These are phyloP conservation scores for Stagonosporopsis chrysanthemi DNA, from an alignment of 2,329 filamentous ascomycete genomes.

Conservation along the genomic window DNA sequence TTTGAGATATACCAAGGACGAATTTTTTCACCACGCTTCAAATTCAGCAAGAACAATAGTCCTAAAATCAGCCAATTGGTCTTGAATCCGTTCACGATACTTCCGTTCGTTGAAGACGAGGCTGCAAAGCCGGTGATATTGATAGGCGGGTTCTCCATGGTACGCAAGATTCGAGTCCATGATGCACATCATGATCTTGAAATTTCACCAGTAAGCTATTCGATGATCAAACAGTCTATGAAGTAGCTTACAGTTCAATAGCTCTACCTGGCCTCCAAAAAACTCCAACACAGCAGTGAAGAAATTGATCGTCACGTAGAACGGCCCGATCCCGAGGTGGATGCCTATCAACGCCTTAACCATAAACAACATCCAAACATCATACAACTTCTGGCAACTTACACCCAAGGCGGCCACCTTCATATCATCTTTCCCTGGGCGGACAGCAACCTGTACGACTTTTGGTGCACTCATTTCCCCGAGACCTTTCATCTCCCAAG, in stretches of 20 bases:
- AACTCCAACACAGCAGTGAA: background rate
- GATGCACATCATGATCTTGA: background rate
- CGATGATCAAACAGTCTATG: too few species aligned
- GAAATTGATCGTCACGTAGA: background rate
- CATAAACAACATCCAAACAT: slow-evolving; percentile 2
- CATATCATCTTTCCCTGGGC: slow-evolving; percentile 24
- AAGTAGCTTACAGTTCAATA: background rate
- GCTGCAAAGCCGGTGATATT: background rate
- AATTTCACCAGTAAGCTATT: background rate
- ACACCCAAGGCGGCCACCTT: background rate
- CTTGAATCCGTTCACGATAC: background rate
- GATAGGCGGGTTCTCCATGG: background rate
- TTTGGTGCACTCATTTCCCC: background rate
- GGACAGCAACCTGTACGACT: slow-evolving; percentile 5
- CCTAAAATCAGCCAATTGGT: background rate
- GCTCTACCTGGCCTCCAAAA: background rate
- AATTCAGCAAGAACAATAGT: background rate
- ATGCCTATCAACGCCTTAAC: background rate
- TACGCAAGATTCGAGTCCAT: background rate
- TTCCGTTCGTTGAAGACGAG: background rate
- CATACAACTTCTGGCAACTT: slow-evolving; percentile 20
- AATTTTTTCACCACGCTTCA: background rate
- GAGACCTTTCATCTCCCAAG: background rate
- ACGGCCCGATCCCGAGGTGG: background rate
- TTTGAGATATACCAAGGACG: background rate